Evolutionary conservation across 148 eudicot species (phyloP), one percentile per base, ranked within the genome.

Genomic region (Hydrangea macrophylla): DNA sequence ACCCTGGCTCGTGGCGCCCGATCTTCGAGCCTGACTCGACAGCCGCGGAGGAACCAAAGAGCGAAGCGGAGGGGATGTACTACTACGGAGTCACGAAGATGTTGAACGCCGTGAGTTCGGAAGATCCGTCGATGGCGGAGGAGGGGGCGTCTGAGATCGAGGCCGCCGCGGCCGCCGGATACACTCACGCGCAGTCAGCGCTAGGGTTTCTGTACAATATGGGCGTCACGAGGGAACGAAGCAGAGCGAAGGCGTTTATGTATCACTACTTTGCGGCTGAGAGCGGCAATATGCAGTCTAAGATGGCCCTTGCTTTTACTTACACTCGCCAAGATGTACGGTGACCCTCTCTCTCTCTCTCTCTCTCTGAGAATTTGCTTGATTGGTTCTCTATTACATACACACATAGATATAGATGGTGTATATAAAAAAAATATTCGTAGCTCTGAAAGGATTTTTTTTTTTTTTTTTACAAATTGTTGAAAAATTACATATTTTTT

Each of bases 291-390:
- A 67, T 85, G 84, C 92, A 88, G 73, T 85, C 96, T 9, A 94
- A 90, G 87, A 83, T 94, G 91, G 95, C 88, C 10, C 74, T 85
- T 24, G 98, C 98, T 58, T 85, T 83, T 63, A 87, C 83, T 22
- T 94, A 94, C 62, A 71, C 85, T 67, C 80, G 96, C 6, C 98
- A 94, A 78, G 91, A 86, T 58, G 98, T 93, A 73, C 53, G 53
- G 53, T 48, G 53, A 48, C 39, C 39, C 39, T 35, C 36, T 84
- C 23, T 25, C 37, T 48, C 24, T 17, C 2, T 9, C 37, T 35
- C 2, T 30, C 6, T 63, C 6, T 32, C 12, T 56, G 35, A 58
- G 3, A 20, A 20, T 13, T 58, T 36, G 26, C 12, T 42, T 50
- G 18, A 62, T 13, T 42, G 10, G 11, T 62, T 62, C 26, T 8